A percentile compares a stretch with the other conserved stretches of the same genome.
phyloP scores from a whole-genome alignment of 2,329 filamentous ascomycete species.

The Botrytis sinoallii region DNA sequence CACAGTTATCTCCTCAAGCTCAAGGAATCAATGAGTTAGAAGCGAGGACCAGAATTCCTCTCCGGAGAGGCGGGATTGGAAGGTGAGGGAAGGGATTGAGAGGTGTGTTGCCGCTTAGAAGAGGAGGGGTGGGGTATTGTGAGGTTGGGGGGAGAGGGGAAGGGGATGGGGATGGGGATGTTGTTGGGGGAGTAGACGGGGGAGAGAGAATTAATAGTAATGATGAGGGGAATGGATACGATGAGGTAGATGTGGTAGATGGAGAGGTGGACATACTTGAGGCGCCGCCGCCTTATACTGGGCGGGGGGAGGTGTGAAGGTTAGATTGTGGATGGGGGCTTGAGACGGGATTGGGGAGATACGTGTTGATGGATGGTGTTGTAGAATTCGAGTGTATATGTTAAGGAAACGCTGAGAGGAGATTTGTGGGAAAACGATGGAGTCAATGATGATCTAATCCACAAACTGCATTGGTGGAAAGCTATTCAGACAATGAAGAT shows the following conservation, averaged over 20 bases:
- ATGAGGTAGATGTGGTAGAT: not conserved
- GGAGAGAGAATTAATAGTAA: not conserved
- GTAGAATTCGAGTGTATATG: fast-evolving
- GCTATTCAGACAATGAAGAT: not conserved
- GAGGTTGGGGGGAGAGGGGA: not conserved
- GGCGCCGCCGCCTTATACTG: not conserved
- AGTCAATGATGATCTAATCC: not conserved
- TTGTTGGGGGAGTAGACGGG: not conserved
- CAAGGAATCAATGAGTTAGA: not conserved
- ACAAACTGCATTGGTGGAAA: not conserved
- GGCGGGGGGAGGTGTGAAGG: not conserved
- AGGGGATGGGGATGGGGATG: no score
- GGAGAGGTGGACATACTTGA: not conserved
- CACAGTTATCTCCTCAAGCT: not conserved
- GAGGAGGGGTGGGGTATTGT: not conserved
- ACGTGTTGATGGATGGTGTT: not conserved
- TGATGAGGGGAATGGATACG: not conserved
- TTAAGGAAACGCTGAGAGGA: not conserved
- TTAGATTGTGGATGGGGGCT: not conserved
- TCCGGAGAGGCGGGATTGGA: not conserved
- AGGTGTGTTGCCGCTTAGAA: not conserved
- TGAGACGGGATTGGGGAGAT: not conserved
- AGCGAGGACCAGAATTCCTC: not conserved
- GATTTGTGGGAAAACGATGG: not conserved
- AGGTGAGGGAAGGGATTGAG: not conserved